These are phyloP conservation scores for Strigomonas culicis DNA, from an alignment of 208 protist species.

Conservation along the genomic window DNA sequence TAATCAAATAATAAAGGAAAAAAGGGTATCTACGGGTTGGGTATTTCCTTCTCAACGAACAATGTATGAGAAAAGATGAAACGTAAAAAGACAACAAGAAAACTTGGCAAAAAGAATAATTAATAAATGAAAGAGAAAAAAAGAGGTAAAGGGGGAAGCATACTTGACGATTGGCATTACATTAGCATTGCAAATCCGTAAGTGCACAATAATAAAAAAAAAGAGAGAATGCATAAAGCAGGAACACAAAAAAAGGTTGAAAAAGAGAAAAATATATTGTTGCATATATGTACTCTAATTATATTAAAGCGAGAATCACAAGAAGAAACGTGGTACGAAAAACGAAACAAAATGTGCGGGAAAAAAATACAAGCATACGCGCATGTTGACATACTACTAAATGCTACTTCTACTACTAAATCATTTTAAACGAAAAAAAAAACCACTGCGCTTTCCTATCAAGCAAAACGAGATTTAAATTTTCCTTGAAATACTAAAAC, in stretches of 20 bases:
- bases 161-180: too few species aligned
- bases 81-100: slow-evolving; percentile 3
- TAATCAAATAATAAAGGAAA: slow-evolving; percentile 13
- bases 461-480: not conserved
- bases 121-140: slow-evolving; percentile 6
- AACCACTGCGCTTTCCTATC: not conserved
- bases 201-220: too few species aligned
- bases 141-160: not conserved
- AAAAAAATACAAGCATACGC: too few species aligned
- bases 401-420: too few species aligned
- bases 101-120: slow-evolving; percentile 9
- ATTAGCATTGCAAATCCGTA: not conserved
- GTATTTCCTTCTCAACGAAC: too few species aligned
- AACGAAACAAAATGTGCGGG: too few species aligned
- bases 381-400: too few species aligned
- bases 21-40: too few species aligned
- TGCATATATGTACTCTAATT: too few species aligned
- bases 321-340: too few species aligned
- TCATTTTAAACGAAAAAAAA: slow-evolving; percentile 2
- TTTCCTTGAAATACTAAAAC: not conserved
- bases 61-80: slow-evolving; percentile 3
- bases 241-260: slow-evolving; percentile 7
- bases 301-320: too few species aligned
- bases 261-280: slow-evolving; percentile 11
- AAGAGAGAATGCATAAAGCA: slow-evolving; percentile 8